phyloP scores from a whole-genome alignment of 306 rosid species.

The Ormosia emarginata region DNA sequence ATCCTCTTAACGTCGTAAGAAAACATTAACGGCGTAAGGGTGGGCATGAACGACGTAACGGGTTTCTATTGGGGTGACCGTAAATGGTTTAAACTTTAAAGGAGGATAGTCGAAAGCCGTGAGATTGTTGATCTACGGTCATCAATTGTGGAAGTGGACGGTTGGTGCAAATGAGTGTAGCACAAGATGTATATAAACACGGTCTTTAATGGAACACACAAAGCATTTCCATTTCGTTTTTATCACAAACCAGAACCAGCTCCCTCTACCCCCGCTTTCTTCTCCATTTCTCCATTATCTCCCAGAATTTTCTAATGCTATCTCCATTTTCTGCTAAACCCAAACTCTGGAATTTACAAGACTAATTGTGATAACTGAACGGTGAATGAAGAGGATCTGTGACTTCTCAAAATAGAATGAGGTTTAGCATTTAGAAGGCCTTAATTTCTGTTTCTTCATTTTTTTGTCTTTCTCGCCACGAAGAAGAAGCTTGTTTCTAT shows the following conservation, averaged over 20 bases:
- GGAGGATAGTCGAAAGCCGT: conserved; percentile 28
- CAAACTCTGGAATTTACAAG: conserved; percentile 11
- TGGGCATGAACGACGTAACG: conserved; percentile 14
- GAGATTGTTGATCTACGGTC: conserved; percentile 45
- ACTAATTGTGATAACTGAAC: conserved; percentile 11
- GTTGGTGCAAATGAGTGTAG: conserved; percentile 46
- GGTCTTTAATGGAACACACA: conserved; percentile 45
- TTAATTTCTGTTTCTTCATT: not conserved
- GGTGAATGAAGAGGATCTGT: conserved; percentile 48
- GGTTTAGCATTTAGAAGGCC: conserved; percentile 27
- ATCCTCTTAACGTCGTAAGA: conserved; percentile 14
- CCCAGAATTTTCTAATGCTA: not conserved
- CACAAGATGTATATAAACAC: conserved; percentile 36
- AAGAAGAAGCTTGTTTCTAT: not conserved
- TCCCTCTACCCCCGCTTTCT: conserved; percentile 25
- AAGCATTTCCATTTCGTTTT: conserved; percentile 42
- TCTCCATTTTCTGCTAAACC: not conserved
- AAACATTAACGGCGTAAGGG: not conserved
- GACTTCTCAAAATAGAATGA: conserved; percentile 7
- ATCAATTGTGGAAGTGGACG: conserved; percentile 35
- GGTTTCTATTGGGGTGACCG: conserved; percentile 28
- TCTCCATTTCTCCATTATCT: not conserved
- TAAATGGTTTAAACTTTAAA: conserved; percentile 27
- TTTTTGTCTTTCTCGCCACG: not conserved
- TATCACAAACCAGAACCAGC: conserved; percentile 16